These are phyloP conservation scores for Talaromyces adpressus DNA, from an alignment of 495 filamentous ascomycete genomes.

Conservation along the genomic window DNA sequence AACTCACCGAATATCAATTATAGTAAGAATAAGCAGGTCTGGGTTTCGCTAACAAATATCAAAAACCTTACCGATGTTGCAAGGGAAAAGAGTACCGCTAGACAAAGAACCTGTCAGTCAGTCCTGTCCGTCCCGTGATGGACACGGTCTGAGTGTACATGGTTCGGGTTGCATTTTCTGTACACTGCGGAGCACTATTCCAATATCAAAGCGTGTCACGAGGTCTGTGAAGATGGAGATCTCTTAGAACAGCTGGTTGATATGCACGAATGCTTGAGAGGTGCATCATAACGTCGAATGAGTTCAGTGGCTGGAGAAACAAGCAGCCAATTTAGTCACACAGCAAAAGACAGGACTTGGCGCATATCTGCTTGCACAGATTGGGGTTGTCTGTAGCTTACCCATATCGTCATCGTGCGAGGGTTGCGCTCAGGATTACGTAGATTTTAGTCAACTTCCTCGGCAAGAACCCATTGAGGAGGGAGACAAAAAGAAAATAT, in stretches of 20 bases:
- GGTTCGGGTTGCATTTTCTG: neutral
- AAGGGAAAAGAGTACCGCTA: neutral
- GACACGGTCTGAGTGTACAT: neutral
- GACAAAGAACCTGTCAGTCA: neutral
- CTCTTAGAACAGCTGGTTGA: neutral
- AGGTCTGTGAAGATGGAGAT: neutral
- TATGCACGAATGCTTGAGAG: neutral
- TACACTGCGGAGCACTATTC: neutral
- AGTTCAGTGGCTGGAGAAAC: conserved; percentile 1
- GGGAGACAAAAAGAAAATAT: neutral
- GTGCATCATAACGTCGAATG: neutral
- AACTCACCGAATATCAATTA: neutral
- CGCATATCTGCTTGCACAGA: neutral
- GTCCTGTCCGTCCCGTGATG: neutral
- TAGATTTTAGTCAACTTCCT: neutral
- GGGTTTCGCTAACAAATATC: neutral
- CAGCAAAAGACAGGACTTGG: neutral
- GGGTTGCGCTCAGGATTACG: neutral
- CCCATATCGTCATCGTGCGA: neutral
- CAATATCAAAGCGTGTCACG: neutral
- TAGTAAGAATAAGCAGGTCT: neutral
- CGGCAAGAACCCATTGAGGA: neutral
- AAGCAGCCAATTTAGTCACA: neutral
- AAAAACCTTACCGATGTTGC: neutral
- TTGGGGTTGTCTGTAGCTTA: neutral